Percentiles rank a stretch among this genome's conserved stretches.
Evolutionary conservation across 371 early-diverging fungal genomes (phyloP).

Genomic region (Funneliformis caledonium): DNA sequence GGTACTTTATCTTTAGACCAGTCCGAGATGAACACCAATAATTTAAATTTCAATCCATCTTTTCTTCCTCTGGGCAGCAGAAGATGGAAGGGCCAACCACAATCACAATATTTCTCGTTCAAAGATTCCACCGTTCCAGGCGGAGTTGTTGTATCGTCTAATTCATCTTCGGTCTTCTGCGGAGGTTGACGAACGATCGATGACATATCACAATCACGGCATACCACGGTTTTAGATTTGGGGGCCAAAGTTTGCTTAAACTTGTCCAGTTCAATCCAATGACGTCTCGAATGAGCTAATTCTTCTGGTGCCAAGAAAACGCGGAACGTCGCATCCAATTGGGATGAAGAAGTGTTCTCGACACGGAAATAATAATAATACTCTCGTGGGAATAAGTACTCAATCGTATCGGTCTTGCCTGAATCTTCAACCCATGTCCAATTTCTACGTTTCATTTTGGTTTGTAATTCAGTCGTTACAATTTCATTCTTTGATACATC

Average conservation of each 20-base stretch:
- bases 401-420: background rate
- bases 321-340: background rate
- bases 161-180: background rate
- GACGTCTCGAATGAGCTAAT: background rate
- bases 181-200: constrained; percentile 19
- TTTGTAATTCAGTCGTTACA: constrained; percentile 18
- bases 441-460: background rate
- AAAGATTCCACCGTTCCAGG: background rate
- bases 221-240: background rate
- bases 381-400: constrained; percentile 1
- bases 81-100: constrained; percentile 30
- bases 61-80: background rate
- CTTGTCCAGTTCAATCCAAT: constrained; percentile 25
- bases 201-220: constrained; percentile 19
- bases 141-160: background rate
- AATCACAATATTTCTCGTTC: background rate
- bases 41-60: constrained; percentile 17
- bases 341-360: background rate
- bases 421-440: background rate
- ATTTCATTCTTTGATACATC: background rate
- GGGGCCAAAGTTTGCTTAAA: background rate
- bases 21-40: constrained; percentile 10
- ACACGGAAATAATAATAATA: constrained; percentile 26
- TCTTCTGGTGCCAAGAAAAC: constrained; percentile 1
- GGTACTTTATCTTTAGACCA: background rate